A percentile compares a stretch with the other conserved stretches of the same genome.
Evolutionary conservation across 148 eudicot genomes (phyloP).

Genomic region (Pouteria glomerata): DNA sequence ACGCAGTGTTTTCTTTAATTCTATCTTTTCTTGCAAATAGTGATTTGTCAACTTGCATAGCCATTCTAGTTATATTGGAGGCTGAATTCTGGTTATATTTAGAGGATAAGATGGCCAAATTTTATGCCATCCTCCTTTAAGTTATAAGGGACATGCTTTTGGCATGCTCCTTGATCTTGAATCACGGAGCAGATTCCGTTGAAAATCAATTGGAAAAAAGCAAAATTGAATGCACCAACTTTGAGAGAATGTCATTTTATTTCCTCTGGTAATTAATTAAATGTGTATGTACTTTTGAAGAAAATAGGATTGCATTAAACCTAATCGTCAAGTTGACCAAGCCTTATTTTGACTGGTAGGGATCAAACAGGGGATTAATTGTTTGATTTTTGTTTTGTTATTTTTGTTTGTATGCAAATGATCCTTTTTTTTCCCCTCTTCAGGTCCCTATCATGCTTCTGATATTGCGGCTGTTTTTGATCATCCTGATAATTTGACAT

Average conservation of each 20-base stretch:
- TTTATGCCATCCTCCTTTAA: neutral
- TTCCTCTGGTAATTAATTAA: neutral
- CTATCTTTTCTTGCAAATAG: neutral
- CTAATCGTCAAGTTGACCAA: neutral
- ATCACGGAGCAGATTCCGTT: neutral
- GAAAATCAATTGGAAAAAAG: neutral
- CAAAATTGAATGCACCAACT: neutral
- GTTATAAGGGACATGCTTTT: neutral
- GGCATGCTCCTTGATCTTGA: neutral
- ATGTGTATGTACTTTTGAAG: too few species aligned
- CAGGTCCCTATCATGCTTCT: too few species aligned
- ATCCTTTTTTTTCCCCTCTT: too few species aligned
- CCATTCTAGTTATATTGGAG: neutral
- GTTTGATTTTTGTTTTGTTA: neutral
- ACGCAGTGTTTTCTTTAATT: neutral
- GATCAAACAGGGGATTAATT: neutral
- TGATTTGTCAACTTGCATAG: neutral
- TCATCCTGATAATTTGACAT: too few species aligned
- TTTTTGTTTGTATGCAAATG: neutral
- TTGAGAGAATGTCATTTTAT: neutral
- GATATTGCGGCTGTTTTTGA: too few species aligned
- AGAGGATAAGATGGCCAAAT: neutral
- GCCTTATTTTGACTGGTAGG: neutral
- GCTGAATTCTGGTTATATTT: conserved; percentile 5
- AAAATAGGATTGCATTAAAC: neutral